Conservation (phyloP, 352 stramenopile species). For the Phytophthora capsici region DNA sequence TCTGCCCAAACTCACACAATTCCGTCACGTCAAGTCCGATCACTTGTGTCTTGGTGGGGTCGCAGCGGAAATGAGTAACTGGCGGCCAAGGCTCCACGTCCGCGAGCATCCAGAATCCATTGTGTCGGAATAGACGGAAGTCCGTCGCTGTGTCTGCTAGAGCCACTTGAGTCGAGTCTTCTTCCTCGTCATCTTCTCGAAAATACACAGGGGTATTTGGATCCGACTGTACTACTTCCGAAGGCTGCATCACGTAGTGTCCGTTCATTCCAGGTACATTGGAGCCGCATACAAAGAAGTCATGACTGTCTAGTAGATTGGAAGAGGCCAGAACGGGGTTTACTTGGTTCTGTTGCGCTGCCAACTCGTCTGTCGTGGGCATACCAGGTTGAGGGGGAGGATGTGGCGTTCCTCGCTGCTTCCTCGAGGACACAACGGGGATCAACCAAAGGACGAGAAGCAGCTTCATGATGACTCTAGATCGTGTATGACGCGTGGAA, state of each 20-base stretch:
- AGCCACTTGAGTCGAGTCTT: background rate
- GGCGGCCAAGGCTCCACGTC: slow-evolving; percentile 64
- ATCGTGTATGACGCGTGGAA: slow-evolving; percentile 4
- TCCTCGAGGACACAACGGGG: background rate
- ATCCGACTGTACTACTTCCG: slow-evolving; percentile 40
- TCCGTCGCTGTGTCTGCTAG: slow-evolving; percentile 25
- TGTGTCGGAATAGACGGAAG: slow-evolving; percentile 65
- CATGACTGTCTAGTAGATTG: slow-evolving; percentile 34
- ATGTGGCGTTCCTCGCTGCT: background rate
- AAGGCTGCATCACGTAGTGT: slow-evolving; percentile 47
- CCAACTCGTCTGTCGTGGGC: slow-evolving; percentile 1
- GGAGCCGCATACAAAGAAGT: slow-evolving; percentile 70
- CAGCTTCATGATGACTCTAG: slow-evolving; percentile 15
- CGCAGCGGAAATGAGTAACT: slow-evolving; percentile 64
- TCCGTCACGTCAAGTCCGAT: slow-evolving; percentile 24
- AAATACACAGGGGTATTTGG: slow-evolving; percentile 49
- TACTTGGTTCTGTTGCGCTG: background rate
- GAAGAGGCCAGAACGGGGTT: slow-evolving; percentile 8
- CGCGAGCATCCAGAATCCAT: slow-evolving; percentile 74
- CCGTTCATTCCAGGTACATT: slow-evolving; percentile 57
- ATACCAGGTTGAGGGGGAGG: background rate
- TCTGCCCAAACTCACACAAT: slow-evolving; percentile 41
- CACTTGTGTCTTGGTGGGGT: slow-evolving; percentile 53
- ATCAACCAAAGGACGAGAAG: background rate
- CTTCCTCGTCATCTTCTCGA: slow-evolving; percentile 42